A percentile compares a stretch with the other conserved stretches of the same genome.
Evolutionary conservation across 495 filamentous ascomycete species (phyloP).

Genomic region (Pseudoneurospora amorphoporcata): DNA sequence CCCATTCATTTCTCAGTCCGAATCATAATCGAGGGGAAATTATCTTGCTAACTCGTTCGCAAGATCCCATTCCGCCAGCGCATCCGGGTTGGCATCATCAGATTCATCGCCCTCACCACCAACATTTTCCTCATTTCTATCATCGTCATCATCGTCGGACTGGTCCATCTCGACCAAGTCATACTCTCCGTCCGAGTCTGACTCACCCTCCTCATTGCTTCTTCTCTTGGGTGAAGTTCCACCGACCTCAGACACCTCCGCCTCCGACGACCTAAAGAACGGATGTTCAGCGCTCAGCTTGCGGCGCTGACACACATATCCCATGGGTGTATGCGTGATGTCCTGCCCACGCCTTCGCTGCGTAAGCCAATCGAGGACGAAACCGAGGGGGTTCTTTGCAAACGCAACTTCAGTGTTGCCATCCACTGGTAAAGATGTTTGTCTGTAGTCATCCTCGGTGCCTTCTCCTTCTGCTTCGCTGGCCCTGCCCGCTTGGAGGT

Average conservation of each 20-base stretch:
- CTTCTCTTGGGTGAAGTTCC: not conserved
- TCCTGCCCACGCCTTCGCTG: constrained; percentile 42
- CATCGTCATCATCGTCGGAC: not conserved
- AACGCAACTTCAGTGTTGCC: constrained; percentile 4
- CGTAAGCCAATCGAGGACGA: constrained; percentile 43
- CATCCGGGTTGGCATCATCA: not conserved
- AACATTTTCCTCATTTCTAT: not conserved
- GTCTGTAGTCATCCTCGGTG: not conserved
- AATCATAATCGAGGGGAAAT: not conserved
- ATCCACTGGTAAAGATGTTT: not conserved
- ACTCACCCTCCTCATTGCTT: not conserved
- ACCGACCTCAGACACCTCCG: not conserved
- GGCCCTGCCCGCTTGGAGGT: not conserved
- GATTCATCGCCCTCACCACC: no score
- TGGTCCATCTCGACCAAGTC: not conserved
- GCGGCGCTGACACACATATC: constrained; percentile 30
- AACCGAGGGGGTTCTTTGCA: constrained; percentile 22
- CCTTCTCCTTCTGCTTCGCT: not conserved
- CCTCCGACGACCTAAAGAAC: not conserved
- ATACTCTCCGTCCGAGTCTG: not conserved
- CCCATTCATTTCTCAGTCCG: not conserved
- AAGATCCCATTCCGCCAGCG: not conserved
- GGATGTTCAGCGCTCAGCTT: not conserved
- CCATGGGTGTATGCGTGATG: constrained; percentile 45
- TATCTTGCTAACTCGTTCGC: not conserved